These are phyloP conservation scores for Ganoderma sinense DNA, from an alignment of 1,284 basidiomycete species.

Conservation along the genomic window DNA sequence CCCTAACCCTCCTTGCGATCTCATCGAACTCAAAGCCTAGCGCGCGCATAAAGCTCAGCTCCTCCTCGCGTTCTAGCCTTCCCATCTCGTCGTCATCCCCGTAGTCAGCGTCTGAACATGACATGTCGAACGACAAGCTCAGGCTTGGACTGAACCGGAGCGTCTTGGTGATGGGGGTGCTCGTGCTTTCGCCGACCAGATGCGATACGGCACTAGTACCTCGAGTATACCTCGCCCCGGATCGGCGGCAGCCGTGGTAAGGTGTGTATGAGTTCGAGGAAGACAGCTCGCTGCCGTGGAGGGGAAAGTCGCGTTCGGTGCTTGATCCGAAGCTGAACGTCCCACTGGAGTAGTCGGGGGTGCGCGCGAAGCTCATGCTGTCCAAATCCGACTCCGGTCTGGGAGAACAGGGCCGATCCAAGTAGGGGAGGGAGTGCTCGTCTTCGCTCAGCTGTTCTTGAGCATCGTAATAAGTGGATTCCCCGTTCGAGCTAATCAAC, in stretches of 20 bases:
- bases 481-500: conserved; percentile 14
- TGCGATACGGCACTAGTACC: conserved; percentile 15
- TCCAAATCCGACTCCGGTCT: conserved; percentile 37
- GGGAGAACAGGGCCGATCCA: conserved; percentile 28
- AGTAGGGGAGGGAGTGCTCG: conserved; percentile 4
- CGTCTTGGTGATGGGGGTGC: conserved; percentile 28
- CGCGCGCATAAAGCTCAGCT: conserved; percentile 37
- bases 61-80: conserved; percentile 32
- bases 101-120: conserved; percentile 16
- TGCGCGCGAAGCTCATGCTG: conserved; percentile 42
- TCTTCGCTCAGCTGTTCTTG: conserved; percentile 26
- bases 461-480: conserved; percentile 23
- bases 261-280: conserved; percentile 16
- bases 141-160: conserved; percentile 28
- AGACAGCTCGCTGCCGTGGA: conserved; percentile 16
- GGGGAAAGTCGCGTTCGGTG: conserved; percentile 15
- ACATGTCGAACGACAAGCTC: conserved; percentile 25
- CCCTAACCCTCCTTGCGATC: conserved; percentile 29
- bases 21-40: conserved; percentile 39
- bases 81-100: conserved; percentile 25
- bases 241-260: conserved; percentile 1
- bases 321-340: conserved; percentile 27
- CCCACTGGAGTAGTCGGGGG: conserved; percentile 27
- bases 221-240: not conserved
- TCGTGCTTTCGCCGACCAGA: conserved; percentile 17